Evolutionary conservation across 305 asterid species (phyloP).

Genomic region (Solanum chacoense): DNA sequence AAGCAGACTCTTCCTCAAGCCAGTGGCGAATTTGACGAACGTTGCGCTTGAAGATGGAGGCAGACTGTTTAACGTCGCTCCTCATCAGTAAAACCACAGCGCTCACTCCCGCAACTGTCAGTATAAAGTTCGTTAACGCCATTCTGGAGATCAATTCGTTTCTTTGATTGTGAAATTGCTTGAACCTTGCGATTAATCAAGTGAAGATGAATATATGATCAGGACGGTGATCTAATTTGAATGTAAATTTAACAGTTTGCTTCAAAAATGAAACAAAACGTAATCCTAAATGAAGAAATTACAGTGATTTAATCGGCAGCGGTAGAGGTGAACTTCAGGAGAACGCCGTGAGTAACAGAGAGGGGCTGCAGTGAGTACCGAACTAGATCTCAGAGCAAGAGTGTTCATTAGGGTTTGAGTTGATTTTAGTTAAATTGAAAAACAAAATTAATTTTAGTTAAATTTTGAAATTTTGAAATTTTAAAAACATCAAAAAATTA

Average conservation of each 20-base stretch:
- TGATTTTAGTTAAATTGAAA: neutral
- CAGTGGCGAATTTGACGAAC: constrained; percentile 70
- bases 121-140: constrained; percentile 79
- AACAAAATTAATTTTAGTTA: neutral
- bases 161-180: neutral
- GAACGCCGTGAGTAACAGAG: neutral
- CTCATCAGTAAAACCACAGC: constrained; percentile 65
- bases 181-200: neutral
- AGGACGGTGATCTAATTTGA: neutral
- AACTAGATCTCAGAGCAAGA: neutral
- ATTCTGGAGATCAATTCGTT: constrained; percentile 16
- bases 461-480: no score
- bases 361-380: neutral
- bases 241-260: neutral
- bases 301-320: neutral
- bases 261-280: neutral
- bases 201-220: neutral
- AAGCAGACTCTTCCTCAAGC: constrained; percentile 73
- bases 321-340: neutral
- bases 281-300: neutral
- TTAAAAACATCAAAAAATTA: neutral
- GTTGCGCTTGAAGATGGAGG: constrained; percentile 72
- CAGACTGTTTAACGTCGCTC: constrained; percentile 77
- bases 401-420: neutral
- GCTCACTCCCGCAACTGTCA: constrained; percentile 75